A percentile compares a stretch with the other conserved stretches of the same genome.
These are phyloP conservation scores for Leccinum pellstonianum DNA, from an alignment of 768 basidiomycete species.

Conservation along the genomic window DNA sequence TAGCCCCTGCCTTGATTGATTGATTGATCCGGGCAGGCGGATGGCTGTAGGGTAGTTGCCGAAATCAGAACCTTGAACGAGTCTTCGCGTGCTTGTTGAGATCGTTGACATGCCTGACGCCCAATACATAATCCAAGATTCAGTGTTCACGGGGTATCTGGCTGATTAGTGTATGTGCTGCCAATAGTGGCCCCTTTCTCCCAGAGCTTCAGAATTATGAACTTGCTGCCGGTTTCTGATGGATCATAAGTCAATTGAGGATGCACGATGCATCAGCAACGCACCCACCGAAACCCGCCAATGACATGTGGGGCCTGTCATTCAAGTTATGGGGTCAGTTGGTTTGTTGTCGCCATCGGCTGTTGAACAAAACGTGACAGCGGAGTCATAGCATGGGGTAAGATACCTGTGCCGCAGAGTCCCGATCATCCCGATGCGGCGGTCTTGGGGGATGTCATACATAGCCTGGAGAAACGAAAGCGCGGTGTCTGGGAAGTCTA, in stretches of 20 bases:
- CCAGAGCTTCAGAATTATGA: background rate
- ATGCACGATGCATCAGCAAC: background rate
- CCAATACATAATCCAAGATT: background rate
- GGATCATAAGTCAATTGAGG: background rate
- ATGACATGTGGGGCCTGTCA: background rate
- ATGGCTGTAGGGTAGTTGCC: background rate
- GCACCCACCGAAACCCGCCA: constrained; percentile 3
- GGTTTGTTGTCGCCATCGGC: background rate
- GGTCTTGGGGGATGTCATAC: background rate
- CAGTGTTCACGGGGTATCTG: background rate
- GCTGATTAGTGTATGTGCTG: background rate
- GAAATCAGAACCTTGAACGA: background rate
- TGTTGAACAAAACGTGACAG: background rate
- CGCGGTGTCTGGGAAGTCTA: background rate
- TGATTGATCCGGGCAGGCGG: background rate
- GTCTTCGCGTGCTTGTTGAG: background rate
- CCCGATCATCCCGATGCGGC: background rate
- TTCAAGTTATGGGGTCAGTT: background rate
- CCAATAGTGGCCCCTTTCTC: background rate
- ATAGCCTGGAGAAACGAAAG: background rate
- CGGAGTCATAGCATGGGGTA: background rate
- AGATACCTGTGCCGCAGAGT: background rate
- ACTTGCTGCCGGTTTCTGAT: constrained; percentile 9
- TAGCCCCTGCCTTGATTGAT: background rate
- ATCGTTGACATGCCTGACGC: background rate